Conservation (phyloP, 2,329 filamentous ascomycete species). For the Fusarium burgessii region DNA sequence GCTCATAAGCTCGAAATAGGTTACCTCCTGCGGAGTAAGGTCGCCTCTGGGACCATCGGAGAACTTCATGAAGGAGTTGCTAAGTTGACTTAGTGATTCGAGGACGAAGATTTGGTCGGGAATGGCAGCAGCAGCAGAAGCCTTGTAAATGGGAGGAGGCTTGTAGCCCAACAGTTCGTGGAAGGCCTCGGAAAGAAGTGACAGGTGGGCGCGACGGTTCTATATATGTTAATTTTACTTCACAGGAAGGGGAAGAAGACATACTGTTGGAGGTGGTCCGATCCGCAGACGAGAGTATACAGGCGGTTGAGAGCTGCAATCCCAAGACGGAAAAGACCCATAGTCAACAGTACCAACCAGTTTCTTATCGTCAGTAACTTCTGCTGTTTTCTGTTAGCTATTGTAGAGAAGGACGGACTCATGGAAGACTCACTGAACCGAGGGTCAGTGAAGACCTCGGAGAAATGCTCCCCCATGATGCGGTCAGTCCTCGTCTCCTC, state of each 20-base stretch:
- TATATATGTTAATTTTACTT: slow-evolving; percentile 45
- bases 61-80: slow-evolving; percentile 57
- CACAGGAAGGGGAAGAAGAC: slow-evolving; percentile 23
- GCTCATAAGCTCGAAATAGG: slow-evolving; percentile 59
- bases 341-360: slow-evolving; percentile 64
- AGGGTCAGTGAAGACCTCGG: slow-evolving; percentile 57
- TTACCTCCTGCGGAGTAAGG: slow-evolving; percentile 58
- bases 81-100: slow-evolving; percentile 57
- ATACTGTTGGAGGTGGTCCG: slow-evolving; percentile 65
- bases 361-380: slow-evolving; percentile 54
- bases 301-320: slow-evolving; percentile 52
- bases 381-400: slow-evolving; percentile 50
- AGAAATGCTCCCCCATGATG: slow-evolving; percentile 55
- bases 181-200: slow-evolving; percentile 63
- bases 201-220: slow-evolving; percentile 63
- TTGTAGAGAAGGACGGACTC: accelerated
- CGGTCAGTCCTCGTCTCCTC: slow-evolving; percentile 63
- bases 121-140: slow-evolving; percentile 51
- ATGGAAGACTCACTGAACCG: slow-evolving; percentile 58
- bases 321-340: slow-evolving; percentile 63
- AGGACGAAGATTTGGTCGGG: slow-evolving; percentile 59
- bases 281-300: slow-evolving; percentile 61
- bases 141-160: slow-evolving; percentile 64
- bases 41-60: slow-evolving; percentile 48
- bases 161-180: slow-evolving; percentile 63